Percentiles rank a stretch among this genome's conserved stretches.
phyloP scores from a whole-genome alignment of 805 yeast species.

The Sugiyamaella americana region DNA sequence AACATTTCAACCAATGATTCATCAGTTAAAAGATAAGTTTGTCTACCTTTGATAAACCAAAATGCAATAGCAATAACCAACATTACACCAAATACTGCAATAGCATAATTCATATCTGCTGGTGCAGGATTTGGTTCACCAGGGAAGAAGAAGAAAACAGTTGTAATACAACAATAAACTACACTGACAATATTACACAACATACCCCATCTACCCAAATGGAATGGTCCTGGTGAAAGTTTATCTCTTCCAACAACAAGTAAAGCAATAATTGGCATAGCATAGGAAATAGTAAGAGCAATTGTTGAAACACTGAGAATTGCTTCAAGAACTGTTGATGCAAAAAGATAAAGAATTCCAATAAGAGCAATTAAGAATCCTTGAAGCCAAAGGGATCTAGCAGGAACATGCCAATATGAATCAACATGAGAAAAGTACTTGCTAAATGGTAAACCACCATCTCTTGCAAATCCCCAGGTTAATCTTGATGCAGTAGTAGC shows the following conservation, averaged over 20 bases:
- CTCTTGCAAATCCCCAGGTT: constrained; percentile 79
- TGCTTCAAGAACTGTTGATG: constrained; percentile 72
- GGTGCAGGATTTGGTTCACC: constrained; percentile 31
- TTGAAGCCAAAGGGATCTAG: constrained; percentile 59
- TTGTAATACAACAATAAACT: constrained; percentile 15
- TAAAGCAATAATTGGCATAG: constrained; percentile 52
- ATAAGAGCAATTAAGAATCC: constrained; percentile 53
- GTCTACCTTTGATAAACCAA: constrained; percentile 15
- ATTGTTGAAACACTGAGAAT: constrained; percentile 81
- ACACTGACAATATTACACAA: constrained; percentile 16
- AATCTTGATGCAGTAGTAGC: constrained; percentile 76
- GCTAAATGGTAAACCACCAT: constrained; percentile 67
- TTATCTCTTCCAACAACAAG: constrained; percentile 17
- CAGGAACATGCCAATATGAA: constrained; percentile 53
- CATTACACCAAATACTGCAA: constrained; percentile 44
- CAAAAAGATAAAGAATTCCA: constrained; percentile 59
- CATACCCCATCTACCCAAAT: constrained; percentile 19
- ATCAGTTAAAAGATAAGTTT: constrained; percentile 19
- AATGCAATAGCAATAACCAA: constrained; percentile 12
- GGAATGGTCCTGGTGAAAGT: constrained; percentile 19
- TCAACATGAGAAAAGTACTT: constrained; percentile 62
- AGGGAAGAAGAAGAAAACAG: constrained; percentile 21
- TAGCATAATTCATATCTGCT: constrained; percentile 53
- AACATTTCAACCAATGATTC: not conserved
- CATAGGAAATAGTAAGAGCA: constrained; percentile 67